phyloP scores from a whole-genome alignment of 257 asterid species.

The Perilla frutescens region DNA sequence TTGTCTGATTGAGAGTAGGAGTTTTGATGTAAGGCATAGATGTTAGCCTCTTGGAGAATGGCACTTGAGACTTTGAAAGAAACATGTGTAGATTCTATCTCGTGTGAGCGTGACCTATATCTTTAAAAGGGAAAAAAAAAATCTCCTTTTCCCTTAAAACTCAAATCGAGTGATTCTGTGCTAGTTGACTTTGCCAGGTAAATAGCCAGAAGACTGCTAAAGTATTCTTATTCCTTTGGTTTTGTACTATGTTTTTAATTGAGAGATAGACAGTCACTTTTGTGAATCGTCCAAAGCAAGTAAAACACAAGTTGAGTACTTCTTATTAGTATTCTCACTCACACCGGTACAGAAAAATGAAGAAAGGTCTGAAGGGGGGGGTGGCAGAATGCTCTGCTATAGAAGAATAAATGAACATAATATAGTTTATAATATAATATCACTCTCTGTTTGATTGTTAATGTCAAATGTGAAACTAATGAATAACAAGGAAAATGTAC shows the following conservation, averaged over 20 bases:
- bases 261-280: background rate
- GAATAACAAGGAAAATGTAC: background rate
- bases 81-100: background rate
- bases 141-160: background rate
- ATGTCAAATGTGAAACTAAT: background rate
- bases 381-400: background rate
- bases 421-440: too few relatives aligned
- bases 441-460: too few relatives aligned
- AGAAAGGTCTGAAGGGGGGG: background rate
- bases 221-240: background rate
- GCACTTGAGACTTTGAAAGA: background rate
- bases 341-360: background rate
- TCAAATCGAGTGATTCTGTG: background rate
- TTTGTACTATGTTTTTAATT: background rate
- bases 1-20: slow-evolving; percentile 6
- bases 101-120: background rate
- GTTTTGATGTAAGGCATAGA: slow-evolving; percentile 5
- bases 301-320: background rate
- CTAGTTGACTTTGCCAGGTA: background rate
- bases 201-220: background rate
- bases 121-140: background rate
- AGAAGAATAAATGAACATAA: background rate
- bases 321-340: background rate
- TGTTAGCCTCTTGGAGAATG: background rate
- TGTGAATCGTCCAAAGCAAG: background rate